Evolutionary conservation across 306 rosid genomes (phyloP), one percentile per base, ranked within the genome.

Genomic region (Biancaea sappan): DNA sequence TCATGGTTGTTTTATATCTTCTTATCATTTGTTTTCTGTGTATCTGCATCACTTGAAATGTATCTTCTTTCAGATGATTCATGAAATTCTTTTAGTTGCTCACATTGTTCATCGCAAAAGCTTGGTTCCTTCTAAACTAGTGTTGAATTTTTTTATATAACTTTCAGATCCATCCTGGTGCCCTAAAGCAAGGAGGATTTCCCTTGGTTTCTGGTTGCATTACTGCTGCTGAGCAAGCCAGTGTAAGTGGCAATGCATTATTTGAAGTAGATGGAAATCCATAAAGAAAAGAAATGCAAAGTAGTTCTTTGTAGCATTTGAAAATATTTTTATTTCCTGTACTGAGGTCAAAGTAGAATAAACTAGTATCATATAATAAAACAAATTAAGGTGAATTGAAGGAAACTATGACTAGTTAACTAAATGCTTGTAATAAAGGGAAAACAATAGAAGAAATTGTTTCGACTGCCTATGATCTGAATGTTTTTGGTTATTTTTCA

Each of bases 81-180:
- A 34, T n/a, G 16, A 66, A 68, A 44, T 46, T 68, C 13, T 51
- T 34, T 61, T 47, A 41, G 34, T 72, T 80, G 28, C 44, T 50
- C 43, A 0, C 43, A 0, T 10, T 2, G 13, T 37, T 34, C 48
- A 37, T 62, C 40, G 35, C 29, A 32, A 60, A 68, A 50, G 68
- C 53, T 41, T 71, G 38, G 34, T 72, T 47, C 25, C 16, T 77
- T 62, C 72, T 74, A 74, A 58, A 63, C 66, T 76, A 18, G 2
- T 41, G 76, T 35, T 81, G 75, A 61, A 38, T 21, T 46, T 67
- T 67, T 53, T 71, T 75, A 50, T 70, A 56, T 73, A 47, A 76
- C 75, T 75, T 83, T 69, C 91, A 94, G 98, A 89, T 94, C 77
- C 98, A 94, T 88, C 98, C 98, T 1, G 91, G 91, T 37, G 92